Base-by-base conservation (phyloP, 345 rosid species). In the Brassica rapa region DNA sequence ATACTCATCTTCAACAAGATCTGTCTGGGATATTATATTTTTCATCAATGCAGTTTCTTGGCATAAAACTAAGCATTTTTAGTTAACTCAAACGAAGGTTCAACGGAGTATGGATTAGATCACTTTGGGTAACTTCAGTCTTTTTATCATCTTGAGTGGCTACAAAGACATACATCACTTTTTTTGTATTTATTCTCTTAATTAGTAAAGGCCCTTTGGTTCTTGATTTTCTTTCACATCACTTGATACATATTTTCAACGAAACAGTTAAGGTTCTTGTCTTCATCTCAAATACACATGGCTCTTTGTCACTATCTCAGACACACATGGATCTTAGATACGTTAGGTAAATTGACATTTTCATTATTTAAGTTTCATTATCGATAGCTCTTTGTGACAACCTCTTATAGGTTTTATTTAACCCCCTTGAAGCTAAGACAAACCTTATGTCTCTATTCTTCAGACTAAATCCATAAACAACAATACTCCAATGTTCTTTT, bases 391-490 rank as follows among this genome's bases (percentile, higher is more conserved):
- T 79, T 59, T 73, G 1, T 55, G 77, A 41, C 11, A 64, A 39
- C 55, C 33, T 56, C n/a, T 67, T 46, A n/a, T 49, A 49, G 15
- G 4, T 19, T 55, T 51, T 37, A 62, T 68, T 62, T 35, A 37
- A 62, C 33, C 56, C 64, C n/a, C 61, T 60, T 14, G 11, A 6
- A 71, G 46, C 43, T 49, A 27, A 70, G 72, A 81, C 77, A 71
- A 80, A 74, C 14, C 10, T 32, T 35, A 35, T 68, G 53, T 53
- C 61, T 53, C 16, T 68, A 15, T 68, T 41, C 41, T 49, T 49
- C 62, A 66, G 49, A 10, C 49, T 39, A 41, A 41, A 25, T 39
- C 99, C 99, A 91, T 59, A 89, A 86, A 56, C 98, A 94, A 91
- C 81, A 63, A 92, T 95, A 73, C 69, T 41, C 14, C 14, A 43